Evolutionary conservation across 495 filamentous ascomycete genomes (phyloP).

Genomic region (Penicillium coprophilum): DNA sequence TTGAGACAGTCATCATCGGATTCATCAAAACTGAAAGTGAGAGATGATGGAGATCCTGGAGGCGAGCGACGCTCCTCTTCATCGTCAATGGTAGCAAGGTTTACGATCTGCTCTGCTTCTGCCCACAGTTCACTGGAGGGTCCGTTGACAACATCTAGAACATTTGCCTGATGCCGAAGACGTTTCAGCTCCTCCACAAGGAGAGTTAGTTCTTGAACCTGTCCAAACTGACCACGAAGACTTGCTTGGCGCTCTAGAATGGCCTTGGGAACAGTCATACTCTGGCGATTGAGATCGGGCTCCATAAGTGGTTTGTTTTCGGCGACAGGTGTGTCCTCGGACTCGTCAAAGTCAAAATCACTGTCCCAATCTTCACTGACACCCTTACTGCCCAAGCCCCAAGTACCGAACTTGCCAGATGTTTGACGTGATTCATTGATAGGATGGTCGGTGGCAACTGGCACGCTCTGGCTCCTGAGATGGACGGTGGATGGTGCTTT

Average conservation of each 20-base stretch:
- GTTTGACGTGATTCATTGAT: conserved; percentile 55
- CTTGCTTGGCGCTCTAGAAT: conserved; percentile 84
- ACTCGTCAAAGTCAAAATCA: conserved; percentile 74
- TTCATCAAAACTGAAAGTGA: conserved; percentile 55
- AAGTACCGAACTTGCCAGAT: conserved; percentile 83
- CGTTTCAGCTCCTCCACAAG: conserved; percentile 80
- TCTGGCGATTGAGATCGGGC: conserved; percentile 28
- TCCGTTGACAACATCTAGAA: conserved; percentile 63
- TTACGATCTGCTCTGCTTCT: conserved; percentile 86
- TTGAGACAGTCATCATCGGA: conserved; percentile 59
- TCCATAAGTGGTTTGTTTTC: conserved; percentile 29
- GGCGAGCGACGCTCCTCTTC: conserved; percentile 57
- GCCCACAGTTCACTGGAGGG: conserved; percentile 68
- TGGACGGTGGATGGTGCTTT: conserved; percentile 76
- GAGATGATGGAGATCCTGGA: conserved; percentile 51
- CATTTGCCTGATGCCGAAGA: conserved; percentile 59
- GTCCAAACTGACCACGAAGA: conserved; percentile 80
- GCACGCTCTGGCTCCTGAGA: conserved; percentile 94
- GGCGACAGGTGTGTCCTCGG: conserved; percentile 33
- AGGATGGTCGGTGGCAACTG: conserved; percentile 66
- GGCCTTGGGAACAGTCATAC: conserved; percentile 75
- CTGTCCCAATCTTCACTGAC: conserved; percentile 83
- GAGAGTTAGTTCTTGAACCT: conserved; percentile 79
- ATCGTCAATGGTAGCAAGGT: conserved; percentile 79
- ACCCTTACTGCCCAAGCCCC: conserved; percentile 80